Base-by-base conservation (phyloP, 495 filamentous ascomycete genomes). In the Aspergillus campestris region DNA sequence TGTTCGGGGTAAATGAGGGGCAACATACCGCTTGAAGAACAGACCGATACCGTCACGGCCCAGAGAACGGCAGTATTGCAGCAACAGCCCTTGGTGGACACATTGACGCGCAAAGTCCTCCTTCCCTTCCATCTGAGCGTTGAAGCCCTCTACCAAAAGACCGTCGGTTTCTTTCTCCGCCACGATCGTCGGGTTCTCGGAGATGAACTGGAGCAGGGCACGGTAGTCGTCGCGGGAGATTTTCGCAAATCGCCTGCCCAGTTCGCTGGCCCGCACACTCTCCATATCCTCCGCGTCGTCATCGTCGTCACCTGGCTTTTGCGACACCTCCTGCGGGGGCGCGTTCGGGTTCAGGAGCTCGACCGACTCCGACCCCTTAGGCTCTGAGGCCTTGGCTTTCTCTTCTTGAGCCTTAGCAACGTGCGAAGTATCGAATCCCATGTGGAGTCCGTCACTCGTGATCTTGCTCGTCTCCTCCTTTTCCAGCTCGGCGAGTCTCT, bases 41-140 rank as follows among this genome's bases (percentile, higher is more conserved):
- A 98, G 66, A 18, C 79, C 75, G 6, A 96, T 87, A 5, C 94
- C 92, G 58, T 97, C 90, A 33, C 76, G 78, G 41, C 91, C 90
- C 6, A 98, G 72, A 10, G 85, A 82, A 14, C 89, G 79, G 69
- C 92, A 98, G 69, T 97, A 98, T 65, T 97, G 94, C 24, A 97
- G 66, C 14, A 98, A 72, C 8, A 98, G 72, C 8, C 82, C 91
- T 61, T 96, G 89, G 66, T 98, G 92, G 29, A 98, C 90, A 64
- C 86, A 96, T 63, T 91, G 85, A 30, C 84, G 80, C 7, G 89
- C 82, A 52, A 84, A 83, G 6, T 83, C 83, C 15, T 83, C 80
- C 43, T 84, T 79, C 34, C 81, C 80, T 46, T 84, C 82, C 35
- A 87, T 75, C 55, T 89, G 82, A 6, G 78, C 77, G 59, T 92